Conservation (phyloP, 768 basidiomycete genomes). For the Grammothele lineata region DNA sequence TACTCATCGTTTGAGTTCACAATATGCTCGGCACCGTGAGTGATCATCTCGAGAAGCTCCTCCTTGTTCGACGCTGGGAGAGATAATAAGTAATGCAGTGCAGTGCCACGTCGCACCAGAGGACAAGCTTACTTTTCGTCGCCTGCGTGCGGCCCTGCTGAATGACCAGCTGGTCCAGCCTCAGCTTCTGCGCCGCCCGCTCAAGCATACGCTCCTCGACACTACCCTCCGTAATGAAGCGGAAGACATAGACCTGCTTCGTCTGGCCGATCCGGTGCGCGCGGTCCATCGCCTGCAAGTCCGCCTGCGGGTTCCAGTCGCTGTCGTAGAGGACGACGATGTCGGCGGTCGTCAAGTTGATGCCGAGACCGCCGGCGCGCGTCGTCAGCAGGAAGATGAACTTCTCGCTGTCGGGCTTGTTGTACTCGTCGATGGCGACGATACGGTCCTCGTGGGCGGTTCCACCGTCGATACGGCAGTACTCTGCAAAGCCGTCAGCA, state of each 20-base stretch:
- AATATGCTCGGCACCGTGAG: constrained; percentile 95
- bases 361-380: constrained; percentile 94
- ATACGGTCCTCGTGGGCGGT: constrained; percentile 98
- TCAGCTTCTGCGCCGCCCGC: constrained; percentile 90
- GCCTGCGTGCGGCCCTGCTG: constrained; percentile 88
- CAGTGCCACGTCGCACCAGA: not conserved
- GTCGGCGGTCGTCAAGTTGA: constrained; percentile 93
- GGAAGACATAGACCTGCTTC: constrained; percentile 95
- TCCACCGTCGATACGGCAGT: constrained; percentile 94
- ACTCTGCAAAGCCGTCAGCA: constrained; percentile 51
- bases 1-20: constrained; percentile 78
- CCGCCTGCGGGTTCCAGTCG: constrained; percentile 99
- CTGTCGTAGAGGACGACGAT: constrained; percentile 94
- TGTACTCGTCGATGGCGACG: constrained; percentile 94
- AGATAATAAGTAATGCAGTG: not conserved
- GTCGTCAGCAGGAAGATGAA: constrained; percentile 97
- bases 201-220: constrained; percentile 96
- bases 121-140: constrained; percentile 57
- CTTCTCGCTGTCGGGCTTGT: constrained; percentile 89
- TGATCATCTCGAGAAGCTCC: constrained; percentile 96
- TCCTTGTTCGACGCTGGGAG: constrained; percentile 93
- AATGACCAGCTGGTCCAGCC: constrained; percentile 94
- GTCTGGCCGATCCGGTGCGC: constrained; percentile 97
- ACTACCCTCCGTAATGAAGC: constrained; percentile 94
- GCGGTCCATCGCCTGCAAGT: constrained; percentile 98